Evolutionary conservation across 2,329 filamentous ascomycete genomes (phyloP), one percentile per base, ranked within the genome.

Genomic region (Arthrinium puccinioides): DNA sequence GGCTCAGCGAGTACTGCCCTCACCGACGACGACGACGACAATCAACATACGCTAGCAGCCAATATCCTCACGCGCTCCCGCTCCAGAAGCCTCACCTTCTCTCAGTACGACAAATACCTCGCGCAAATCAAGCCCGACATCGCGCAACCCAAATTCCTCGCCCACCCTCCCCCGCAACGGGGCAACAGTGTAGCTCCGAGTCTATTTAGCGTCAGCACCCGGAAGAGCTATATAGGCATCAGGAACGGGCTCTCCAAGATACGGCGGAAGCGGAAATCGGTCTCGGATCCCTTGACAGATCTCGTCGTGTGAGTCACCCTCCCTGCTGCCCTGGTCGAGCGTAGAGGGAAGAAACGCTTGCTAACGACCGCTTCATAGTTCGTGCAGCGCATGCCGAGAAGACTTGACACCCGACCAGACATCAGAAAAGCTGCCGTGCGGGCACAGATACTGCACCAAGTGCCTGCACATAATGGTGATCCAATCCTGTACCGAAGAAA

Each of bases 371-470:
- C 32, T 25, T 26, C 28, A 13, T 47, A 79, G 76, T 42, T 69
- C 67, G 14, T 81, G 76, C 45, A 66, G 70, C 32, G 73, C 69
- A 46, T 82, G 77, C 47, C 69, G 69, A 41, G 68, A 74, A 33
- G 68, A 76, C 33, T 67, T 74, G 44, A 60, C 61, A 44, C 60
- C 57, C 33, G 60, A 61, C 23, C 55, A 57, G 21, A 47, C 57
- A 5, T 51, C 76, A 20, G 67, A 72, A 41, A 70, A 61, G 32
- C 60, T 80, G 5, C 66, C 70, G 4, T 82, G 77, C 44, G 67
- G 69, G 14, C 76, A 82, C 49, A 70, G 63, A 18, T 78, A 77
- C 48, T 81, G 77, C 57, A 54, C 64, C 25, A 55, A 59, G 33
- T 82, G 77, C 45, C 54, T 81, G 10, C 61, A 61, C 36, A 61